phyloP scores from a whole-genome alignment of 192 early-diverging fungal genomes.

The Diversispora eburnea region DNA sequence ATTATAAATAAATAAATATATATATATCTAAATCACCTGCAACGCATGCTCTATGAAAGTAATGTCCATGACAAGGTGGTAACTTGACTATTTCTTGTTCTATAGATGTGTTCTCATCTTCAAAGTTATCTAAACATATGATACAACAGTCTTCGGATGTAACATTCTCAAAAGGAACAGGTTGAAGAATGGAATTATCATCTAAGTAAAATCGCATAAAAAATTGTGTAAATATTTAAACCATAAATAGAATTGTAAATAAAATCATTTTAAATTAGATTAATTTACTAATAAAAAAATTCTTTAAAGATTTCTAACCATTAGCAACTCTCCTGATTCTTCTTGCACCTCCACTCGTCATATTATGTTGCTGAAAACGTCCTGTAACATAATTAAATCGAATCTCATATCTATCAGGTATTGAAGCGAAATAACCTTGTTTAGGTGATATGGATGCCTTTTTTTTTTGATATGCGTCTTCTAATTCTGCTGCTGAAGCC shows the following conservation, averaged over 20 bases:
- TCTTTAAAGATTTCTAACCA: constrained; percentile 1
- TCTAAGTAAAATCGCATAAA: background rate
- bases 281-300: background rate
- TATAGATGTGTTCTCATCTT: constrained; percentile 3
- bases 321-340: constrained; percentile 22
- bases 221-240: too few species aligned
- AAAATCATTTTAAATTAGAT: background rate
- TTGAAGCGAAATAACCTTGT: constrained; percentile 23
- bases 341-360: constrained; percentile 7
- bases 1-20: too few species aligned
- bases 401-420: constrained; percentile 21
- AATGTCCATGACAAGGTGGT: constrained; percentile 27
- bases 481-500: constrained; percentile 20
- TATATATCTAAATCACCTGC: constrained; percentile 5
- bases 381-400: constrained; percentile 21
- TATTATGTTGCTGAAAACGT: constrained; percentile 21
- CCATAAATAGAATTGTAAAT: constrained; percentile 1
- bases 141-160: constrained; percentile 24
- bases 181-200: constrained; percentile 29
- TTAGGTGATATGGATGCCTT: background rate
- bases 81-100: constrained; percentile 28
- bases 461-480: constrained; percentile 21
- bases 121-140: constrained; percentile 23
- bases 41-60: constrained; percentile 28
- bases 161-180: background rate